A percentile compares a stretch with the other conserved stretches of the same genome.
phyloP scores from a whole-genome alignment of 75 land plant genomes.

The Pinus albicaulis region DNA sequence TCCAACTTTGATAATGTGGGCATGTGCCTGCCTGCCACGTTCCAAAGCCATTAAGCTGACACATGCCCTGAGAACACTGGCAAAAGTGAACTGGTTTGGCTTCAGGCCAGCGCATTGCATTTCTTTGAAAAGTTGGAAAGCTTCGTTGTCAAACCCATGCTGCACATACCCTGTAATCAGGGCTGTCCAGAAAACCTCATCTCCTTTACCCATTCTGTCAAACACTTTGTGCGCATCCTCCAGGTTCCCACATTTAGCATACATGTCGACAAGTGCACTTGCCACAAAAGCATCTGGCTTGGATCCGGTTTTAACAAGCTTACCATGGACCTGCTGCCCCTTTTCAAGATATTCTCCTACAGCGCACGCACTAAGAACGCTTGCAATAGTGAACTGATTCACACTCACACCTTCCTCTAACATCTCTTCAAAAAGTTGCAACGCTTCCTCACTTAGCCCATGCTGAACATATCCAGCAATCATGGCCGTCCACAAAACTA shows the following conservation, averaged over 20 bases:
- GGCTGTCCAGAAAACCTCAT: constrained; percentile 32
- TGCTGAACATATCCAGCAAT: constrained; percentile 48
- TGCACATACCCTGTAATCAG: constrained; percentile 39
- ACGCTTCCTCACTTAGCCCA: constrained; percentile 48
- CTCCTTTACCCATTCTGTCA: constrained; percentile 9
- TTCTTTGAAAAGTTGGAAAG: constrained; percentile 30
- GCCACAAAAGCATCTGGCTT: constrained; percentile 12
- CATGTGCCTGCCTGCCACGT: constrained; percentile 50
- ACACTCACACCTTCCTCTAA: constrained; percentile 18
- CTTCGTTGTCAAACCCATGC: constrained; percentile 11
- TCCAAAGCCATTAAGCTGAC: constrained; percentile 16
- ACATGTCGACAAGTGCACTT: constrained; percentile 32
- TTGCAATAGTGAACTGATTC: constrained; percentile 33
- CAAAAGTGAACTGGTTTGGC: constrained; percentile 42
- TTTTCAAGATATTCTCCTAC: constrained; percentile 14
- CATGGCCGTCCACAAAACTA: constrained; percentile 44
- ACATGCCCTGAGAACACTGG: constrained; percentile 47
- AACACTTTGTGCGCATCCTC: constrained; percentile 23
- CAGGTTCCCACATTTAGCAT: constrained; percentile 42
- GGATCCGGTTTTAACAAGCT: constrained; percentile 20
- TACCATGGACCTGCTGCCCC: constrained; percentile 22
- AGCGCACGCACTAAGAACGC: constrained; percentile 35
- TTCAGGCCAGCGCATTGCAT: constrained; percentile 32
- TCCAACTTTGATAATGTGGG: constrained; percentile 19
- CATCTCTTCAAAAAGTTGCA: constrained; percentile 27